Base-by-base conservation (phyloP, 176 grass and related monocot genomes). In the Juncus inflexus region DNA sequence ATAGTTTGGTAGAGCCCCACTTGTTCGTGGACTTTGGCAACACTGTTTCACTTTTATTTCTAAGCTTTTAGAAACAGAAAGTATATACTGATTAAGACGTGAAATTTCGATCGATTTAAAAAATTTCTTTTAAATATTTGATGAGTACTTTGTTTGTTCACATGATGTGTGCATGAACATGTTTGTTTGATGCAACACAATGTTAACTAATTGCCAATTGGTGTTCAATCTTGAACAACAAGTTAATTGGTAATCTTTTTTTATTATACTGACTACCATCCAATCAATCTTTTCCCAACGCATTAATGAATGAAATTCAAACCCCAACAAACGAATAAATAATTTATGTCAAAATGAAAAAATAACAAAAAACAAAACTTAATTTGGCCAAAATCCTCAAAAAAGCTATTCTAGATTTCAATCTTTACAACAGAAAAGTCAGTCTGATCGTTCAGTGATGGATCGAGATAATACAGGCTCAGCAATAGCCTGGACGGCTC, bases 391-490 rank as follows among this genome's bases (percentile, higher is more conserved):
- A 47, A 15, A 58, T 11, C 9, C 12, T 5, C 68, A 71, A 45
- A 47, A 5, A 61, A 61, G 52, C 13, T 51, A 38, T 61, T 35
- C 37, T 67, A 67, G 68, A 71, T 69, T 65, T 84, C 75, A 86
- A 77, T 61, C 66, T 28, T 28, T 28, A 28, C 19, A 28, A 28
- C 19, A 28, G 19, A 28, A 28, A 28, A 10, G 61, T 83, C 10
- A 75, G 68, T 71, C 81, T 10, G 87, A 90, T 3, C 80, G 83
- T 12, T 83, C 87, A 1, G 87, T 90, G 55, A 83, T 62, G 49
- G 87, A 90, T 36, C 87, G 72, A 28, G 83, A 86, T 60, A 87
- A 15, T 8, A 58, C 60, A 0, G 78, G 67, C 2, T 79, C 70
- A 8, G 57, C 73, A 42, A 83, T 87, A 7, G 63, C 79, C 3